Conservation (phyloP, 1,284 basidiomycete genomes). For the Athelia psychrophila region DNA sequence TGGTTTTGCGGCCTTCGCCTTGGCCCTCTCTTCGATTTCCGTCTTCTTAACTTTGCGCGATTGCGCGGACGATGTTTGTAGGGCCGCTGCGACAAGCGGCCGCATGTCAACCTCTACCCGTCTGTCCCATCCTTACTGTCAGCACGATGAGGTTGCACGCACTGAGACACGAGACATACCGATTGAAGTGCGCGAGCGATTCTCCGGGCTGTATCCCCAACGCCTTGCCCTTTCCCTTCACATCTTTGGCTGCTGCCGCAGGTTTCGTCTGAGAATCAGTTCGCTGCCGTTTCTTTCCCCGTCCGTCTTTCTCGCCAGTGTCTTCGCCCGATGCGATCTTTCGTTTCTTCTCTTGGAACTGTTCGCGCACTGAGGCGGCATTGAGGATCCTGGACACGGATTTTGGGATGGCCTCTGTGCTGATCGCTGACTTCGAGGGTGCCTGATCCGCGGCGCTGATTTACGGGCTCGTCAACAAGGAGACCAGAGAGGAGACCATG, state of each 20-base stretch:
- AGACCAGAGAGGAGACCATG: background rate
- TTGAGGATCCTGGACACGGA: conserved; percentile 60
- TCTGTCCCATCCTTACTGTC: conserved; percentile 29
- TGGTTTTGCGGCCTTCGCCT: conserved; percentile 1
- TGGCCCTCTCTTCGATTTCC: conserved; percentile 24
- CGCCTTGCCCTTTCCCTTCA: conserved; percentile 16
- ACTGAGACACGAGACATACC: conserved; percentile 49
- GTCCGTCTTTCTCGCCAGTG: conserved; percentile 24
- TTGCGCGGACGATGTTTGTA: conserved; percentile 52
- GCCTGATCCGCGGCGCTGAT: conserved; percentile 48
- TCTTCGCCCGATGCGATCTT: conserved; percentile 29
- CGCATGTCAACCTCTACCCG: conserved; percentile 71
- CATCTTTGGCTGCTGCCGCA: conserved; percentile 16
- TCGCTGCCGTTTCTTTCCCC: conserved; percentile 35
- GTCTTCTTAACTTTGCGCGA: conserved; percentile 45
- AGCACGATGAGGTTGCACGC: conserved; percentile 1
- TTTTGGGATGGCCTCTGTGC: conserved; percentile 64
- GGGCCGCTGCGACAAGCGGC: conserved; percentile 56
- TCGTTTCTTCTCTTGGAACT: conserved; percentile 51
- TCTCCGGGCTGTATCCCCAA: conserved; percentile 63
- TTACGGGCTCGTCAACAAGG: conserved; percentile 1
- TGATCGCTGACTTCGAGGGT: conserved; percentile 37
- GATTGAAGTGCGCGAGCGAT: conserved; percentile 70
- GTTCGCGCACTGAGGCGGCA: conserved; percentile 52
- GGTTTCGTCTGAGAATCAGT: conserved; percentile 18